These are phyloP conservation scores for Toxicodendron radicans DNA, from an alignment of 345 rosid species.

Conservation along the genomic window DNA sequence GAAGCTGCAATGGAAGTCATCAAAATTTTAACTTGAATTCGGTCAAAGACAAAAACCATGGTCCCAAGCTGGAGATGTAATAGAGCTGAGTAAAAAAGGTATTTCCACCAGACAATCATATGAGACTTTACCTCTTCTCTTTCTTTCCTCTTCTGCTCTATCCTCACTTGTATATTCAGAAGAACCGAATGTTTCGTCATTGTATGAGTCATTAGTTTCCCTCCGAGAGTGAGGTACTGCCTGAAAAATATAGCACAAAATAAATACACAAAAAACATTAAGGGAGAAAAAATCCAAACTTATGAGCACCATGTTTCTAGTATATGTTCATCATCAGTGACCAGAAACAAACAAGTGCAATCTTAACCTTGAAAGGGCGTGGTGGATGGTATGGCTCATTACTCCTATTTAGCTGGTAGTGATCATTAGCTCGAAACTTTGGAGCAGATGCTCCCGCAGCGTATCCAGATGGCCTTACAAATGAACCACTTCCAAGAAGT, in stretches of 20 bases:
- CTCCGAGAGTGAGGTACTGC: constrained; percentile 68
- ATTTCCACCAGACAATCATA: constrained; percentile 10
- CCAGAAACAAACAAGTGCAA: constrained; percentile 17
- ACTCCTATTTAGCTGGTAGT: constrained; percentile 56
- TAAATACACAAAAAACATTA: neutral
- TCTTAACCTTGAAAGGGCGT: constrained; percentile 82
- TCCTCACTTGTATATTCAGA: constrained; percentile 72
- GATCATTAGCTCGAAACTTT: constrained; percentile 65
- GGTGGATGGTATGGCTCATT: constrained; percentile 95
- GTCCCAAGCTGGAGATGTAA: neutral
- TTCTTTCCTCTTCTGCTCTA: constrained; percentile 93
- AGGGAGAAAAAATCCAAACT: neutral
- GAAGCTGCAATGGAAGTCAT: constrained; percentile 55
- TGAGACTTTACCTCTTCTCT: constrained; percentile 76
- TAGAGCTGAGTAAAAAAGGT: constrained; percentile 5
- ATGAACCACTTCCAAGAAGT: constrained; percentile 95
- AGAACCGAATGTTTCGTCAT: constrained; percentile 97
- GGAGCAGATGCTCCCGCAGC: constrained; percentile 58
- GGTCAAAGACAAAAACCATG: constrained; percentile 11
- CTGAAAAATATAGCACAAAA: constrained; percentile 39
- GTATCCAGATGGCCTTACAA: constrained; percentile 76
- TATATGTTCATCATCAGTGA: constrained; percentile 8
- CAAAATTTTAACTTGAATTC: constrained; percentile 22
- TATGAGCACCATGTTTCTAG: neutral
- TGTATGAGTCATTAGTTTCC: constrained; percentile 64